Evolutionary conservation across 805 yeast genomes (phyloP).

Genomic region (Yamadazyma philogaea): DNA sequence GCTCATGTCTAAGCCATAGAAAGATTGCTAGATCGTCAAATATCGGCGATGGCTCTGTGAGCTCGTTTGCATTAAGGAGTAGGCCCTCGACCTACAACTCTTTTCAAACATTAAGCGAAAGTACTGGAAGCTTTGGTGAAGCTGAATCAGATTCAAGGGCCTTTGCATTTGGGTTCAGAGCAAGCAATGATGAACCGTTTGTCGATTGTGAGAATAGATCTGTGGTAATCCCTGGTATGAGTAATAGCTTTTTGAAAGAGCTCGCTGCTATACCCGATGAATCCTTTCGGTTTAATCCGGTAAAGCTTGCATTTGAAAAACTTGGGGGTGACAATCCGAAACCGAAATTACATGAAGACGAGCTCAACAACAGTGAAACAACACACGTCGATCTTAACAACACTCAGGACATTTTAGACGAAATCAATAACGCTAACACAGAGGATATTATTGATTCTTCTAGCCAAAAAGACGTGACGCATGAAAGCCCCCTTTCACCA

Average conservation of each 20-base stretch:
- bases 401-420: slow-evolving; percentile 37
- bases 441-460: slow-evolving; percentile 26
- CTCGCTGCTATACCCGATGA: slow-evolving; percentile 86
- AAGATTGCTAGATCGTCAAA: slow-evolving; percentile 17
- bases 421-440: slow-evolving; percentile 39
- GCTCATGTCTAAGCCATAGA: slow-evolving; percentile 1
- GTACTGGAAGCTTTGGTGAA: not conserved
- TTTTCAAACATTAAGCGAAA: slow-evolving; percentile 13
- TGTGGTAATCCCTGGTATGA: slow-evolving; percentile 56
- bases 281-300: slow-evolving; percentile 57
- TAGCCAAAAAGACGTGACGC: slow-evolving; percentile 16
- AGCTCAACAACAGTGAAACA: slow-evolving; percentile 10
- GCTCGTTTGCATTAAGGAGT: slow-evolving; percentile 28
- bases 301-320: slow-evolving; percentile 69
- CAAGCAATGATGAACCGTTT: slow-evolving; percentile 5
- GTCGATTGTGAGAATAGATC: slow-evolving; percentile 19
- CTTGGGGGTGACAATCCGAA: slow-evolving; percentile 50
- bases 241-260: slow-evolving; percentile 44
- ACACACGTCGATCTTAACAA: slow-evolving; percentile 18
- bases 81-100: slow-evolving; percentile 9
- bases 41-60: slow-evolving; percentile 31
- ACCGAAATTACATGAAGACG: slow-evolving; percentile 5
- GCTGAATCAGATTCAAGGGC: slow-evolving; percentile 1
- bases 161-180: slow-evolving; percentile 9
- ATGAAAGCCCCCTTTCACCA: slow-evolving; percentile 33